Percentiles rank a stretch among this genome's conserved stretches.
These are phyloP conservation scores for Lactarius deliciosus DNA, from an alignment of 768 basidiomycete genomes.

Conservation along the genomic window DNA sequence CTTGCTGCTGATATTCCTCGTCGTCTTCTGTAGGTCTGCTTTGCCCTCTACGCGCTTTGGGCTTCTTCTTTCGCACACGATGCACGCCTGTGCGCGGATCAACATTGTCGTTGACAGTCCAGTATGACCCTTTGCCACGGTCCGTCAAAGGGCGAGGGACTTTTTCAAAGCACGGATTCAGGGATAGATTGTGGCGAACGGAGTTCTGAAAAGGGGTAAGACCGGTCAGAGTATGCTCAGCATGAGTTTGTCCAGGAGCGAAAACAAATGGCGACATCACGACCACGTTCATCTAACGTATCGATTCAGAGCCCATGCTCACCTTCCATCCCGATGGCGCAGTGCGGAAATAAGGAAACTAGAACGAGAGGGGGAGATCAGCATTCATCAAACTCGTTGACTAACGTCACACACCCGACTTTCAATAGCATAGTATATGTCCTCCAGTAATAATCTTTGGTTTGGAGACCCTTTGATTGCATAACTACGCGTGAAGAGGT, in stretches of 20 bases:
- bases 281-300: conserved; percentile 41
- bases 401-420: conserved; percentile 61
- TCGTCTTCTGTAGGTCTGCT: conserved; percentile 39
- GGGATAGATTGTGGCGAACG: conserved; percentile 85
- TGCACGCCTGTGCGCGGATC: conserved; percentile 89
- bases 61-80: conserved; percentile 84
- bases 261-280: conserved; percentile 58
- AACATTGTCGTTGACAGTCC: conserved; percentile 89
- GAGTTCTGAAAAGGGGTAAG: conserved; percentile 59
- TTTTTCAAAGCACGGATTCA: conserved; percentile 91
- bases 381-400: conserved; percentile 18
- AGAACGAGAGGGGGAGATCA: conserved; percentile 27
- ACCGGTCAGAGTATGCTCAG: conserved; percentile 13
- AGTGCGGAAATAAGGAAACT: conserved; percentile 88
- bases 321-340: conserved; percentile 94
- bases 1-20: conserved; percentile 61
- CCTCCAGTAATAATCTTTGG: conserved; percentile 80
- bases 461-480: conserved; percentile 91
- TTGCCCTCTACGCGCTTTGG: conserved; percentile 56
- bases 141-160: conserved; percentile 89
- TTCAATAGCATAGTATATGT: conserved; percentile 91
- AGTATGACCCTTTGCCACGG: conserved; percentile 87
- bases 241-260: conserved; percentile 37
- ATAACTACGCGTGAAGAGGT: conserved; percentile 51
- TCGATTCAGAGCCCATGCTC: conserved; percentile 35